These are phyloP conservation scores for Pyrenochaeta sp. DNA, from an alignment of 2,329 filamentous ascomycete species.

Conservation along the genomic window DNA sequence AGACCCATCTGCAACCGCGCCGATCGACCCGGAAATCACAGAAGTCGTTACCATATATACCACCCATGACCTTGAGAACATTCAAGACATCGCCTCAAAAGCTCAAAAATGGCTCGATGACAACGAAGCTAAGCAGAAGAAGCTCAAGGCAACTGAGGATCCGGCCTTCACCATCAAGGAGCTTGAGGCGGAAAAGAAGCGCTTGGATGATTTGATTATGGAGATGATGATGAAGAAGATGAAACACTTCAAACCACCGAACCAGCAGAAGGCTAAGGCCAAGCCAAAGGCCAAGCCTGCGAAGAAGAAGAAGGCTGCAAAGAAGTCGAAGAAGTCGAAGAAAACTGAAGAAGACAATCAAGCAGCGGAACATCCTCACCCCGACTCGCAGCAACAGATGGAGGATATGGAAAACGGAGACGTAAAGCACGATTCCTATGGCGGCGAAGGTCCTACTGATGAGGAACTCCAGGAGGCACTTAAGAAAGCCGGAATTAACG, in stretches of 20 bases:
- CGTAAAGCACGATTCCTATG: too few relatives aligned
- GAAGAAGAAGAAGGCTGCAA: slow-evolving; percentile 25
- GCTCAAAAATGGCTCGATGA: slow-evolving; percentile 78
- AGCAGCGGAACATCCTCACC: slow-evolving; percentile 28
- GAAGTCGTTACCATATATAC: slow-evolving; percentile 67
- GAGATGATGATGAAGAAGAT: slow-evolving; percentile 72
- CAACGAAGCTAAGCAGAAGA: slow-evolving; percentile 68
- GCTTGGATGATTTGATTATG: slow-evolving; percentile 75
- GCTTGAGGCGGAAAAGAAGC: slow-evolving; percentile 67
- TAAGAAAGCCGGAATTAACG: slow-evolving; percentile 42
- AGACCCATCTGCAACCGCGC: slow-evolving; percentile 52
- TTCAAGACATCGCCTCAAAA: slow-evolving; percentile 70
- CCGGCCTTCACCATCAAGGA: slow-evolving; percentile 79
- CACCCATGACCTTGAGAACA: slow-evolving; percentile 72
- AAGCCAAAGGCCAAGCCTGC: slow-evolving; percentile 46
- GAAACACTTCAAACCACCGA: slow-evolving; percentile 54
- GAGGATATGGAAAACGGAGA: background rate
- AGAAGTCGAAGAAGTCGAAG: slow-evolving; percentile 39
- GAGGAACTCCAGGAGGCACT: slow-evolving; percentile 42
- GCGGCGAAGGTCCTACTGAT: slow-evolving; percentile 31
- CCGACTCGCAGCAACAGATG: slow-evolving; percentile 29
- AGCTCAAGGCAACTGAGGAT: slow-evolving; percentile 66
- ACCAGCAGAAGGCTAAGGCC: slow-evolving; percentile 41
- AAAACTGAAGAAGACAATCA: slow-evolving; percentile 39
- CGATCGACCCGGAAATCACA: slow-evolving; percentile 36